phyloP scores from a whole-genome alignment of 2,329 filamentous ascomycete species.

The Cladosporium sp. region DNA sequence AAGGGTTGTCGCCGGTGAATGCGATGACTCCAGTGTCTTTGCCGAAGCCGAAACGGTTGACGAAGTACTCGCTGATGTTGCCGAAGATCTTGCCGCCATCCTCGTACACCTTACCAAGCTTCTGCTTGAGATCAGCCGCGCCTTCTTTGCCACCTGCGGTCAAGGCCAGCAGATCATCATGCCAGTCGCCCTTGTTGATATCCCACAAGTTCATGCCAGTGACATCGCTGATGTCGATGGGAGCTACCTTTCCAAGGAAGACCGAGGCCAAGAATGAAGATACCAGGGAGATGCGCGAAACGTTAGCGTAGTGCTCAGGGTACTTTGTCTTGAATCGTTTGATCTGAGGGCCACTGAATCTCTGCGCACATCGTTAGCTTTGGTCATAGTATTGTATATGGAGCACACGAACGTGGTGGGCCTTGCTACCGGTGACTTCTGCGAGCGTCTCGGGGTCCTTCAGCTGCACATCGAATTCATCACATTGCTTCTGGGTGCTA shows the following conservation, averaged over 20 bases:
- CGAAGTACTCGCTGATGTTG: slow-evolving; percentile 72
- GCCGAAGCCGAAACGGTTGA: slow-evolving; percentile 71
- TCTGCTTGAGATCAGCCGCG: slow-evolving; percentile 63
- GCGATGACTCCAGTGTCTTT: slow-evolving; percentile 71
- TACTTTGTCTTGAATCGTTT: slow-evolving; percentile 77
- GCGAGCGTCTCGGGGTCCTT: slow-evolving; percentile 67
- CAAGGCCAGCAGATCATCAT: slow-evolving; percentile 69
- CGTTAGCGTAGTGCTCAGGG: slow-evolving; percentile 74
- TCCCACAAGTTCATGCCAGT: slow-evolving; percentile 98
- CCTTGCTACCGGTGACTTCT: slow-evolving; percentile 79
- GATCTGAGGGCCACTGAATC: slow-evolving; percentile 97
- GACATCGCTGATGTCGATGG: slow-evolving; percentile 89
- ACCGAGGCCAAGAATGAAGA: slow-evolving; percentile 93
- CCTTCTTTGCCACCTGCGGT: slow-evolving; percentile 56
- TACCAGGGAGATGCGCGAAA: slow-evolving; percentile 83
- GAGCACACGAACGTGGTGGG: slow-evolving; percentile 70
- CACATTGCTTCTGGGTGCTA: slow-evolving; percentile 88
- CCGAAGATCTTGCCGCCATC: slow-evolving; percentile 81
- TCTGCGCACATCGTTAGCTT: slow-evolving; percentile 44
- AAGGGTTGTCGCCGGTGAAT: slow-evolving; percentile 94
- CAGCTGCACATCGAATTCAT: slow-evolving; percentile 73
- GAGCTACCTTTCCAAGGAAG: slow-evolving; percentile 78
- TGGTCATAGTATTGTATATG: no score
- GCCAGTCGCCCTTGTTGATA: slow-evolving; percentile 69
- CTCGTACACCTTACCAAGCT: slow-evolving; percentile 73